Evolutionary conservation across 2,329 filamentous ascomycete species (phyloP).

Genomic region (Hortaea sp.): DNA sequence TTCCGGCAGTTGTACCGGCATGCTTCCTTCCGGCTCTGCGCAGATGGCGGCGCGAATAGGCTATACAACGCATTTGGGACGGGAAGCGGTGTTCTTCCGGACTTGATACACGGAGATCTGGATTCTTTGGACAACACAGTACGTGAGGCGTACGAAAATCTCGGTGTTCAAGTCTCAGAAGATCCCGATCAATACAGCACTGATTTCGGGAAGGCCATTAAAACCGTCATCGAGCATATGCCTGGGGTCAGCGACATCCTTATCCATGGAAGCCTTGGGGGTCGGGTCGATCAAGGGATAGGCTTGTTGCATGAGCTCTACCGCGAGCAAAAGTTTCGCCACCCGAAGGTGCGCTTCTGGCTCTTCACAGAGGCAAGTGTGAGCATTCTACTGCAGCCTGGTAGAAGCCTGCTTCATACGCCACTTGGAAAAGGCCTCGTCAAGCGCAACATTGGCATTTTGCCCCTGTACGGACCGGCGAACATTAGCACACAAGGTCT

Average conservation of each 20-base stretch:
- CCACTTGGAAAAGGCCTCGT: conserved; percentile 45
- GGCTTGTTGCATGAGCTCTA: conserved; percentile 81
- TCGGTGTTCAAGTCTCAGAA: conserved; percentile 52
- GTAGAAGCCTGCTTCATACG: conserved; percentile 58
- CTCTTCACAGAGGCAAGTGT: conserved; percentile 73
- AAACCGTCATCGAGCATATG: conserved; percentile 43
- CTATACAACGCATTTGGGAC: conserved; percentile 40
- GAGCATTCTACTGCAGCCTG: conserved; percentile 66
- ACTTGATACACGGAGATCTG: conserved; percentile 78
- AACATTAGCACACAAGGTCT: conserved; percentile 70
- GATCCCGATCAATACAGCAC: conserved; percentile 78
- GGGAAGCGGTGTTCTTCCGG: conserved; percentile 17
- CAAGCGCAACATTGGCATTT: conserved; percentile 71
- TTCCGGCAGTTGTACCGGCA: conserved; percentile 38
- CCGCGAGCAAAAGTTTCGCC: conserved; percentile 32
- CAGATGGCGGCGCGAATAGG: conserved; percentile 83
- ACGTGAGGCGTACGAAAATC: conserved; percentile 54
- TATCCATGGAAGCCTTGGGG: conserved; percentile 73
- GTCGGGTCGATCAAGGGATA: conserved; percentile 84
- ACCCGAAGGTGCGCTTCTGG: conserved; percentile 49
- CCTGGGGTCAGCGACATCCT: conserved; percentile 44
- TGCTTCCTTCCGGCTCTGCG: conserved; percentile 62
- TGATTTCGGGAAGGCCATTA: conserved; percentile 75
- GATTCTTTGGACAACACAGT: conserved; percentile 65
- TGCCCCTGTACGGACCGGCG: conserved; percentile 71